A percentile compares a stretch with the other conserved stretches of the same genome.
phyloP scores from a whole-genome alignment of 495 filamentous ascomycete species.

The Lasiosphaeria hispida region DNA sequence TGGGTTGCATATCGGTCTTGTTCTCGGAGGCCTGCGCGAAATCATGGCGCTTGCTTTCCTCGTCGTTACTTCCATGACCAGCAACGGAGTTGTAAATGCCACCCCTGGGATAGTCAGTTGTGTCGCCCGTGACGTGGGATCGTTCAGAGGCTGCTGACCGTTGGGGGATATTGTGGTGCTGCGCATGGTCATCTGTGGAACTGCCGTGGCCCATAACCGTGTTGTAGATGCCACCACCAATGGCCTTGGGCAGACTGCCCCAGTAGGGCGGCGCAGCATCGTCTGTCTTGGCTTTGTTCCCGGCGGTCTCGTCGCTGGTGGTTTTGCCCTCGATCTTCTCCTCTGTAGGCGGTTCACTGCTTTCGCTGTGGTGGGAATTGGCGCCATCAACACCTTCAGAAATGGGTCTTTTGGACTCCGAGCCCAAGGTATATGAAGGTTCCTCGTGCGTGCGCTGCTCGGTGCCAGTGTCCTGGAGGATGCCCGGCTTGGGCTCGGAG shows the following conservation, averaged over 20 bases:
- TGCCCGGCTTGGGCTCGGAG: slow-evolving; percentile 1
- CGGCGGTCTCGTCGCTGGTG: neutral
- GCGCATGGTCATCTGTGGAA: slow-evolving; percentile 29
- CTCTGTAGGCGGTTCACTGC: neutral
- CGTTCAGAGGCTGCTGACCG: slow-evolving; percentile 18
- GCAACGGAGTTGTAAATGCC: slow-evolving; percentile 30
- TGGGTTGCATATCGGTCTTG: neutral
- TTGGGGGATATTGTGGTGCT: slow-evolving; percentile 28
- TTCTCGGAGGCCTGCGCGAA: slow-evolving; percentile 13
- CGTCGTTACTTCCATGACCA: slow-evolving; percentile 27
- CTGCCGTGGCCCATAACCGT: slow-evolving; percentile 44
- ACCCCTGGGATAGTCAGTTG: slow-evolving; percentile 18
- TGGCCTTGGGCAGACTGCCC: slow-evolving; percentile 38
- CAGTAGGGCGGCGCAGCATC: slow-evolving; percentile 32
- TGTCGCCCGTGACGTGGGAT: slow-evolving; percentile 22
- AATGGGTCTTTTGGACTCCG: neutral
- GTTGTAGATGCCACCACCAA: slow-evolving; percentile 38
- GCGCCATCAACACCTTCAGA: neutral
- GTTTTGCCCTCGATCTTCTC: neutral
- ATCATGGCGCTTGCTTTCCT: slow-evolving; percentile 21
- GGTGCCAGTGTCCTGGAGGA: slow-evolving; percentile 13
- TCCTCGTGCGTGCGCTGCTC: slow-evolving; percentile 7
- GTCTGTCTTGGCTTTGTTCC: neutral
- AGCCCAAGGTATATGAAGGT: neutral
- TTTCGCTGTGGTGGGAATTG: neutral